A percentile compares a stretch with the other conserved stretches of the same genome.
phyloP scores from a whole-genome alignment of 108 stramenopile species.

The Chaetoceros muelleri region DNA sequence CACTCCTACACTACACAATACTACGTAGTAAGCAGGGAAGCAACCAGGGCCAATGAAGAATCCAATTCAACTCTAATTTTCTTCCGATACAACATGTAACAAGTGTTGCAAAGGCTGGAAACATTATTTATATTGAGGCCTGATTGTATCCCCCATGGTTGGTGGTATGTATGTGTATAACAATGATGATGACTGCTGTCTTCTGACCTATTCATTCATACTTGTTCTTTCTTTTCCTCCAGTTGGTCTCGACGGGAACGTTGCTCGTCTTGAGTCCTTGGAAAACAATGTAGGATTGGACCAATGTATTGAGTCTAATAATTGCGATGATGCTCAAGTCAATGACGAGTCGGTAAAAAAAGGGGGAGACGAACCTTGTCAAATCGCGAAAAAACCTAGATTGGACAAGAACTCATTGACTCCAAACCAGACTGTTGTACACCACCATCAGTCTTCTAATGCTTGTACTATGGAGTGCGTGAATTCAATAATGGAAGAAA shows the following conservation, averaged over 20 bases:
- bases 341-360: conserved; percentile 5
- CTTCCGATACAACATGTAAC: background rate
- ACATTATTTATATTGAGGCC: background rate
- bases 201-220: background rate
- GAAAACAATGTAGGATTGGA: conserved; percentile 9
- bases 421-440: no score
- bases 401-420: no score
- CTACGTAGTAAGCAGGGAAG: background rate
- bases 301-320: no score
- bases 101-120: background rate
- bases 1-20: no score
- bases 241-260: conserved; percentile 54
- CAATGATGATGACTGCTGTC: background rate
- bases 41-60: background rate
- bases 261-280: conserved; percentile 43
- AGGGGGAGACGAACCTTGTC: background rate
- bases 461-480: background rate
- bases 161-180: no score
- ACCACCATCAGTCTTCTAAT: background rate
- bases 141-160: no score
- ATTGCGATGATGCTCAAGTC: background rate
- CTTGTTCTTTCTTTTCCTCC: background rate
- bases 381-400: no score
- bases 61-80: background rate
- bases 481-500: background rate